These are phyloP conservation scores for Dothidotthia symphoricarpi DNA, from an alignment of 2,329 filamentous ascomycete genomes.

Conservation along the genomic window DNA sequence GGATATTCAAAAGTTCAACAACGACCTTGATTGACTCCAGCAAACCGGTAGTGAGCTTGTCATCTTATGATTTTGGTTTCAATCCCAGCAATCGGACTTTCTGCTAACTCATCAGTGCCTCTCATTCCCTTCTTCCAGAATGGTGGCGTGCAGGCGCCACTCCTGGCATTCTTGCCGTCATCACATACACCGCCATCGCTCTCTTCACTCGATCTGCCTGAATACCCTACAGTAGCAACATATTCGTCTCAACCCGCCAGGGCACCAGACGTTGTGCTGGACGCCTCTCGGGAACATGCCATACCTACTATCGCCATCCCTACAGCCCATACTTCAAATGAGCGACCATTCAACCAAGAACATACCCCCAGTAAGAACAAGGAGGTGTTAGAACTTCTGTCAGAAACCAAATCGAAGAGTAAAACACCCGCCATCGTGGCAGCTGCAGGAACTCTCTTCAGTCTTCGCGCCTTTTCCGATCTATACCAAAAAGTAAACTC, in stretches of 20 bases:
- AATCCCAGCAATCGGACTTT: constrained; percentile 14
- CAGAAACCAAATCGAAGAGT: constrained; percentile 38
- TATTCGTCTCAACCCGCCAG: constrained; percentile 14
- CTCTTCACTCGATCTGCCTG: constrained; percentile 23
- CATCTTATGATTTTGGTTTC: constrained; percentile 6
- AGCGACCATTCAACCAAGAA: constrained; percentile 17
- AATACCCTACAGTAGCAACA: constrained; percentile 24
- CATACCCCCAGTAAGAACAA: constrained; percentile 15
- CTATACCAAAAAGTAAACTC: constrained; percentile 39
- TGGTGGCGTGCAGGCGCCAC: constrained; percentile 38
- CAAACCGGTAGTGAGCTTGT: constrained; percentile 20
- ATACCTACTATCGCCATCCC: constrained; percentile 32
- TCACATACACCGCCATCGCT: constrained; percentile 22
- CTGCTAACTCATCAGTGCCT: constrained; percentile 37
- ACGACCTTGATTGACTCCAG: constrained; percentile 31
- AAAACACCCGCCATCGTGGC: constrained; percentile 33
- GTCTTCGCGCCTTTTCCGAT: constrained; percentile 39
- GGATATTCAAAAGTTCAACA: constrained; percentile 6
- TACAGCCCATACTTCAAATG: constrained; percentile 26
- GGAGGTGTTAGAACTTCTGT: constrained; percentile 12
- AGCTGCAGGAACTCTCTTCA: constrained; percentile 37
- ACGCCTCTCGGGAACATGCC: constrained; percentile 20
- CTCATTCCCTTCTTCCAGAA: constrained; percentile 36
- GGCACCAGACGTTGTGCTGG: constrained; percentile 26
- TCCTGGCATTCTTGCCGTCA: constrained; percentile 28